A percentile compares a stretch with the other conserved stretches of the same genome.
These are phyloP conservation scores for Rhizophlyctis rosea DNA, from an alignment of 192 early-diverging fungal genomes.

Conservation along the genomic window DNA sequence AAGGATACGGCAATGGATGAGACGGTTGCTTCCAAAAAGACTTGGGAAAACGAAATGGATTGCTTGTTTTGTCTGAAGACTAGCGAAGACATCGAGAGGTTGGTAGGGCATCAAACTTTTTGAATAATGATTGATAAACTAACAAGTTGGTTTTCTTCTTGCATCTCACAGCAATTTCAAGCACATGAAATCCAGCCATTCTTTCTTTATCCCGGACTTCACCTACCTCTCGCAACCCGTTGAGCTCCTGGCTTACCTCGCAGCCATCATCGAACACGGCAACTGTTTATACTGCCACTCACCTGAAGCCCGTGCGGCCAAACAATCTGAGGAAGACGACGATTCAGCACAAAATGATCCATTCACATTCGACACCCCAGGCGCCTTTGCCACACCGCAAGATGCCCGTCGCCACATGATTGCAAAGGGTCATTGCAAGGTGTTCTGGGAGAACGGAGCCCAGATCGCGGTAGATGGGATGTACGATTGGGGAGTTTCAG, in stretches of 20 bases:
- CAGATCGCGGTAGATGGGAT: constrained; percentile 16
- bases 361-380: too few species aligned
- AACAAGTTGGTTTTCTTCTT: not conserved
- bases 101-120: not conserved
- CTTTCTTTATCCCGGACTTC: constrained; percentile 6
- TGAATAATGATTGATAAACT: not conserved
- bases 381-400: constrained; percentile 1
- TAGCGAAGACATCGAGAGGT: constrained; percentile 2
- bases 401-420: constrained; percentile 14
- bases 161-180: not conserved
- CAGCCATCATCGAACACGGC: constrained; percentile 4
- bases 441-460: constrained; percentile 12
- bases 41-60: constrained; percentile 6
- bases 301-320: constrained; percentile 10
- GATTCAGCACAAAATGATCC: too few species aligned
- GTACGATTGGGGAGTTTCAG: constrained; percentile 2
- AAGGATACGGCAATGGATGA: not conserved
- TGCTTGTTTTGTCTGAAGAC: constrained; percentile 12
- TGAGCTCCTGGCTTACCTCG: constrained; percentile 3
- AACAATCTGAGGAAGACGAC: not conserved
- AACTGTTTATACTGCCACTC: constrained; percentile 9
- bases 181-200: constrained; percentile 3
- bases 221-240: constrained; percentile 3
- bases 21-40: not conserved
- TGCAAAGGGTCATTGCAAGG: constrained; percentile 15